Evolutionary conservation across 1,139 yeast genomes (phyloP), one percentile per base, ranked within the genome.

Genomic region (Protomyces macrosporus): DNA sequence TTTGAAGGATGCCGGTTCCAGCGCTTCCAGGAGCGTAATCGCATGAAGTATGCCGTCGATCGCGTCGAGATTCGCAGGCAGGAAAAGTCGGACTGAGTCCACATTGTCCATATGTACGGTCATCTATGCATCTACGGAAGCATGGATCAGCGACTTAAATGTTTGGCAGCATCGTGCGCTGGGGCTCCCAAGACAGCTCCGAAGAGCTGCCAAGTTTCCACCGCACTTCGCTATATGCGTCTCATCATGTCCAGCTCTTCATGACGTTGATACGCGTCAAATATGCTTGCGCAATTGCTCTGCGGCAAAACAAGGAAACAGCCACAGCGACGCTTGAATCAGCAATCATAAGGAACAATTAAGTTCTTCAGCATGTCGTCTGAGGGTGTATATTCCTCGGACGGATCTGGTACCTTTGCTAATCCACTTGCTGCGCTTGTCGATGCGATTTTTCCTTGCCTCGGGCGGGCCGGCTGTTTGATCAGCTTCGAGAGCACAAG

Each of bases 161-260:
- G 62, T 58, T 39, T 40, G 53, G 57, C 62, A 32, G 40, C 62
- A 52, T 33, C 56, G 45, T 39, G 16, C 30, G 39, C 62, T 37
- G 62, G 62, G 62, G 56, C 62, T 58, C 62, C 62, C 62, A 58
- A 48, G 62, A 58, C 62, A 58, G 48, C 23, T 9, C 23, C 23
- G 23, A 42, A 9, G 16, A 10, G 10, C 48, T 42, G 48, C 32
- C 48, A 42, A 42, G 48, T 42, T 42, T 30, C 48, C 48, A 16
- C 12, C 6, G 23, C 48, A 30, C 48, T 42, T 14, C 9, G 32
- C 48, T 10, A 42, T 42, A 42, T 42, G 48, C 48, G 48, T 42
- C 48, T 42, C 48, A 42, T 42, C 48, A 42, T 42, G n/a, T 42
- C 48, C 48, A 42, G 9, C n/a, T 16, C 39, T 36, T 12, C 1